These are phyloP conservation scores for Prillingera fragicola DNA, from an alignment of 1,284 basidiomycete species.

Conservation along the genomic window DNA sequence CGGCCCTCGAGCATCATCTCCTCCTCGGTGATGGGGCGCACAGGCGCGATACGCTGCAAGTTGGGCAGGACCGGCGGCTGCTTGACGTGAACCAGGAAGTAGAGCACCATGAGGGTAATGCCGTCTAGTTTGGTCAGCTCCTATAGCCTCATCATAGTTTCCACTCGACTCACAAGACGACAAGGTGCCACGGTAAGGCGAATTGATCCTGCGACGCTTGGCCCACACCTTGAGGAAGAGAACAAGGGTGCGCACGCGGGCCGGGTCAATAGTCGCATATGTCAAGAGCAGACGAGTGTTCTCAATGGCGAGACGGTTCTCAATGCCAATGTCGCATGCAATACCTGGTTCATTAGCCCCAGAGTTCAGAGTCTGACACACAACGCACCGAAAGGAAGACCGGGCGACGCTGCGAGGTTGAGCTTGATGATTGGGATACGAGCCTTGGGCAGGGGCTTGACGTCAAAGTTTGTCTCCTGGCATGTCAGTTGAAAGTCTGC, in stretches of 20 bases:
- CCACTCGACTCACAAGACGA: slow-evolving; percentile 60
- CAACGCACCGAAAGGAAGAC: slow-evolving; percentile 65
- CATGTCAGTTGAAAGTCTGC: neutral
- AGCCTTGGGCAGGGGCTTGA: slow-evolving; percentile 93
- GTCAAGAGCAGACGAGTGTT: slow-evolving; percentile 94
- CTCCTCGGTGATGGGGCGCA: slow-evolving; percentile 77
- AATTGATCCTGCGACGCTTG: slow-evolving; percentile 96
- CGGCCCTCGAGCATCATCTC: slow-evolving; percentile 79
- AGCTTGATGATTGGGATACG: slow-evolving; percentile 98
- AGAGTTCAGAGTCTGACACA: neutral
- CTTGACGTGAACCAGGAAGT: slow-evolving; percentile 95
- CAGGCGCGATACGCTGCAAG: slow-evolving; percentile 78
- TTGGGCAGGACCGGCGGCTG: slow-evolving; percentile 88
- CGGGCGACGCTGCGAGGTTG: slow-evolving; percentile 81
- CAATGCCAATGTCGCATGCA: slow-evolving; percentile 97
- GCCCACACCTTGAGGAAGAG: slow-evolving; percentile 99
- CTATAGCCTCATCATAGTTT: neutral
- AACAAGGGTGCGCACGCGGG: slow-evolving; percentile 86
- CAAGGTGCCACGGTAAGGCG: slow-evolving; percentile 91
- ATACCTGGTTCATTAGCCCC: slow-evolving; percentile 49
- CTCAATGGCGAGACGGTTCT: slow-evolving; percentile 92
- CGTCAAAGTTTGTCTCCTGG: slow-evolving; percentile 84
- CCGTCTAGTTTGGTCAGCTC: slow-evolving; percentile 55
- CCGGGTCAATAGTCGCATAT: slow-evolving; percentile 95
- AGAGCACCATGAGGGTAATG: slow-evolving; percentile 94